Base-by-base conservation (phyloP, 768 basidiomycete genomes). In the Tylopilus cervinicoccineus region DNA sequence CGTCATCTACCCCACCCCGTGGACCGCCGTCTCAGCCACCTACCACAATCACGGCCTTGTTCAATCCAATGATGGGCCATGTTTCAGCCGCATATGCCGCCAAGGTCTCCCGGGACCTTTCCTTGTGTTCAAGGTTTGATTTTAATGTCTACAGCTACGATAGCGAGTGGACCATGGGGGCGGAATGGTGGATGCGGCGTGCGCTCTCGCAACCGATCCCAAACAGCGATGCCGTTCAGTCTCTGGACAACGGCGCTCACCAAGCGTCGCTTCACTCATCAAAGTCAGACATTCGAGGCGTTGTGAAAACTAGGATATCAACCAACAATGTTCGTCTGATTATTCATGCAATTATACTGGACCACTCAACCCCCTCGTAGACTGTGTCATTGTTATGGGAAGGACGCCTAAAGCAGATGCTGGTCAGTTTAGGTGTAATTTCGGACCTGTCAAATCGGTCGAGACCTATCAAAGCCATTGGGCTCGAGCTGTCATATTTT, bases 121-220 rank as follows among this genome's bases (percentile, higher is more conserved):
- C 91, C 0, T 65, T 98, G 17, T 89, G 89, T 42, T 87, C 91
- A 1, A 82, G 91, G 19, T 98, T 94, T 62, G 93, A 97, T 63
- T 93, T 97, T 70, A 98, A 98, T 61, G 80, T 94, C 23, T 96
- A 97, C 64, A 93, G 90, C 68, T 97, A 93, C 66, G 92, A 95
- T 57, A 93, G 91, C 66, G 94, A 97, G 65, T 88, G 93, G 86
- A 86, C 90, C 10, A 80, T 97, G 72, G 95, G 95, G 3, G 86
- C 88, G 1, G 94, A 97, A 65, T 96, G 92, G 91, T 96, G 92
- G 93, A 78, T 93, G 63, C 79, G 92, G 19, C 78, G 83, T 20
- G 70, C 75, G 5, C 69, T 67, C 17, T 58, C 67, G 12, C 65
- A 68, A 45, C 52, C 61, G 8, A 43, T 44, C 27, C 47, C 50